Evolutionary conservation across 306 rosid genomes (phyloP).

Genomic region (Senna tora): DNA sequence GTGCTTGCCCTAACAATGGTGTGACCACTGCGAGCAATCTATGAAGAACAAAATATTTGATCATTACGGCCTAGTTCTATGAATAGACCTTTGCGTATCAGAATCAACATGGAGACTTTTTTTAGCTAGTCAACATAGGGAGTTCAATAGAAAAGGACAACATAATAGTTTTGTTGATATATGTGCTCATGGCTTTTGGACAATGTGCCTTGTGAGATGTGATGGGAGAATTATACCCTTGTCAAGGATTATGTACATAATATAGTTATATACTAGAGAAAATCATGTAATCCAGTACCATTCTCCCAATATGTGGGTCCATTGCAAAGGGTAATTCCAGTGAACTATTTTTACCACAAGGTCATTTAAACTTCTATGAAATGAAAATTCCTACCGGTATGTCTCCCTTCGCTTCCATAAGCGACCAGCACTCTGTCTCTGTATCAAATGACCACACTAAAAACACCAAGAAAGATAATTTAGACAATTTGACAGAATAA

Average conservation of each 20-base stretch:
- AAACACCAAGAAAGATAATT: constrained; percentile 33
- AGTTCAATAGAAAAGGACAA: constrained; percentile 1
- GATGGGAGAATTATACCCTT: constrained; percentile 1
- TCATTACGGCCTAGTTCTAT: constrained; percentile 23
- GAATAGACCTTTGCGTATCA: neutral
- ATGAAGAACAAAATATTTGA: constrained; percentile 40
- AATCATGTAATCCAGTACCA: neutral
- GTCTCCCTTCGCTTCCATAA: constrained; percentile 91
- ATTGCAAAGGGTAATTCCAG: neutral
- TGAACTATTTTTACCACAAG: neutral
- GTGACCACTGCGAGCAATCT: constrained; percentile 95
- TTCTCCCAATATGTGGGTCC: neutral
- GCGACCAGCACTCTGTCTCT: constrained; percentile 94
- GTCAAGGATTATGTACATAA: neutral
- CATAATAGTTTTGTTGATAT: neutral
- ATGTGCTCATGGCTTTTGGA: constrained; percentile 2
- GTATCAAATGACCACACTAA: constrained; percentile 95
- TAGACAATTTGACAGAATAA: constrained; percentile 24
- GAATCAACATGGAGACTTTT: neutral
- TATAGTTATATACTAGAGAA: neutral
- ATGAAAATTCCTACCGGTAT: constrained; percentile 63
- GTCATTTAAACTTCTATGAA: constrained; percentile 10
- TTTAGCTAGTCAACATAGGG: neutral
- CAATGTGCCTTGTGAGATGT: neutral
- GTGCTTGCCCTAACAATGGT: constrained; percentile 80